Evolutionary conservation across 805 yeast species (phyloP).

Genomic region (Cyberlindnera amylophila): DNA sequence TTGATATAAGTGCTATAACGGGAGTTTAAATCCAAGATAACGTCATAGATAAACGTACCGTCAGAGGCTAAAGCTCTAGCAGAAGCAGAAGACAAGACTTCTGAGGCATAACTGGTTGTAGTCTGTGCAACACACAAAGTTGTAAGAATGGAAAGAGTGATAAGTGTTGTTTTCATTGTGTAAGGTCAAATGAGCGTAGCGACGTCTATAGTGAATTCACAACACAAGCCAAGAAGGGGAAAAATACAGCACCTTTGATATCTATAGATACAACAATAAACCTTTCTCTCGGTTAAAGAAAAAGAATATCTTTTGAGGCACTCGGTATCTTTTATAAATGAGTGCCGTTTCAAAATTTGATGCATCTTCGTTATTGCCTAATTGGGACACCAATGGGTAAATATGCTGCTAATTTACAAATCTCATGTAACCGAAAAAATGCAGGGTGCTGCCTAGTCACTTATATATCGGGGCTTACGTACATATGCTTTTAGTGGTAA

Average conservation of each 20-base stretch:
- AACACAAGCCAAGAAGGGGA: no score
- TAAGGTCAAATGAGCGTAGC: no score
- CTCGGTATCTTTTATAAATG: background rate
- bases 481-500: slow-evolving; percentile 4
- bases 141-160: background rate
- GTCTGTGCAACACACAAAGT: slow-evolving; percentile 8
- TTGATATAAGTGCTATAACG: slow-evolving; percentile 16
- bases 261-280: no score
- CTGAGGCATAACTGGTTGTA: slow-evolving; percentile 12
- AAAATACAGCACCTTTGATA: no score
- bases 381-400: slow-evolving; percentile 16
- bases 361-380: slow-evolving; percentile 11
- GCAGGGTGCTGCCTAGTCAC: no score
- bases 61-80: slow-evolving; percentile 22
- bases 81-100: slow-evolving; percentile 19
- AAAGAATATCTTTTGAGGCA: slow-evolving; percentile 10
- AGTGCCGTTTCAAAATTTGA: background rate
- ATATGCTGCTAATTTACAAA: background rate
- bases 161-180: slow-evolving; percentile 1
- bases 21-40: slow-evolving; percentile 19
- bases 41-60: slow-evolving; percentile 19
- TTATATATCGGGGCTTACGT: background rate
- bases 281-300: background rate
- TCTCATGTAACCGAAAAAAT: no score
- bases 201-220: no score